These are phyloP conservation scores for Aspergillus spinulosporus DNA, from an alignment of 2,329 filamentous ascomycete genomes.

Conservation along the genomic window DNA sequence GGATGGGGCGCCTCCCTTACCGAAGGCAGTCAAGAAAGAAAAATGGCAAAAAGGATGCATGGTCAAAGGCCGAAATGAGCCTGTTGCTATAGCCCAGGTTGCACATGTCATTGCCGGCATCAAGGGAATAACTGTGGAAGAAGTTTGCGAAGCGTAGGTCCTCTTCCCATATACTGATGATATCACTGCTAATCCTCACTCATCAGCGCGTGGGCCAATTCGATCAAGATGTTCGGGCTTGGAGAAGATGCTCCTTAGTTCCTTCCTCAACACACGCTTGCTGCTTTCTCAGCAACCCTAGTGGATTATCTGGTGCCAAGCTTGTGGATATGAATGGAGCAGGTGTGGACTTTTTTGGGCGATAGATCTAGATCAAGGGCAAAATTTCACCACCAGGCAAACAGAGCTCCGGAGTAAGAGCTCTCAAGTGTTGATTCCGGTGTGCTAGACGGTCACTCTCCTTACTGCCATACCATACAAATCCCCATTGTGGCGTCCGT, in stretches of 20 bases:
- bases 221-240: slow-evolving; percentile 73
- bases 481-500: background rate
- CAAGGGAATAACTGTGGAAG: slow-evolving; percentile 75
- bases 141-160: slow-evolving; percentile 75
- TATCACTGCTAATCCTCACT: slow-evolving; percentile 23
- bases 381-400: background rate
- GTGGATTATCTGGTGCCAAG: background rate
- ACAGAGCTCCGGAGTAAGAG: background rate
- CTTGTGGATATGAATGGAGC: background rate
- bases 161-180: background rate
- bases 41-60: slow-evolving; percentile 84
- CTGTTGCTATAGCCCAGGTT: slow-evolving; percentile 80
- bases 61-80: slow-evolving; percentile 95
- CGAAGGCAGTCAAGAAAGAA: slow-evolving; percentile 91
- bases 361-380: slow-evolving; percentile 1
- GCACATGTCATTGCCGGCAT: slow-evolving; percentile 86
- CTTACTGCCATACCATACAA: background rate
- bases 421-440: background rate
- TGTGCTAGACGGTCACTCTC: background rate
- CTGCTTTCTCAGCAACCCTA: background rate
- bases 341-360: background rate
- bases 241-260: slow-evolving; percentile 45
- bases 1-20: slow-evolving; percentile 68
- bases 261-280: background rate
- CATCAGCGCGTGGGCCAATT: slow-evolving; percentile 72